phyloP scores from a whole-genome alignment of 2,329 filamentous ascomycete genomes.

The Hypoxylon sp. region DNA sequence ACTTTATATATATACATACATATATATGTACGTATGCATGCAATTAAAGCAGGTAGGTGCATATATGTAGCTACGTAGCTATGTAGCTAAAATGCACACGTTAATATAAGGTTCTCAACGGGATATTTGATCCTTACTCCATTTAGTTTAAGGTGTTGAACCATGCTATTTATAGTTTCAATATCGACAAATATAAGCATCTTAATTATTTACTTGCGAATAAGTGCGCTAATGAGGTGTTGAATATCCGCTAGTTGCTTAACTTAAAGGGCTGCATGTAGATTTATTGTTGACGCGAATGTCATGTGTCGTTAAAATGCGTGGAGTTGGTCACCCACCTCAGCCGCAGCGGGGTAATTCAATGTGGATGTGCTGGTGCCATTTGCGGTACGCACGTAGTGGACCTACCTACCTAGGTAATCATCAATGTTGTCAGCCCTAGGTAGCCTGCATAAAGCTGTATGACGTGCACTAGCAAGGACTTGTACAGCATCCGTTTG shows the following conservation, averaged over 20 bases:
- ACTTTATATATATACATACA: background rate
- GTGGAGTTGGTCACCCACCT: conserved; percentile 9
- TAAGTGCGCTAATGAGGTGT: background rate
- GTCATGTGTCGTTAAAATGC: background rate
- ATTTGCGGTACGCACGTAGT: too few relatives aligned
- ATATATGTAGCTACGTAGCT: background rate
- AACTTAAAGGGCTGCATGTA: background rate
- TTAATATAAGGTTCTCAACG: background rate
- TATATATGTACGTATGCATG: background rate
- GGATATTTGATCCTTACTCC: background rate
- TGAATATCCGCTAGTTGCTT: background rate
- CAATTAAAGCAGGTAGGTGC: background rate
- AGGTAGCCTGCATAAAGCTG: background rate
- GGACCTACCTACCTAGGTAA: too few relatives aligned
- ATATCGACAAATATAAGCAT: background rate
- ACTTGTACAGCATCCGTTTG: too few relatives aligned
- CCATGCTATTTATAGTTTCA: background rate
- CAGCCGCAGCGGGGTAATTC: conserved; percentile 31
- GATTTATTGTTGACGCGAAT: background rate
- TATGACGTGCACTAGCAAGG: too few relatives aligned
- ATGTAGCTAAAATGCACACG: background rate
- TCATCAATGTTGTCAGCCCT: too few relatives aligned
- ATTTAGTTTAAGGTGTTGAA: background rate
- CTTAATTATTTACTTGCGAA: background rate
- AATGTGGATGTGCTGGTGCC: background rate